Conservation (phyloP, 2,329 filamentous ascomycete genomes). For the Penicillium sp. region DNA sequence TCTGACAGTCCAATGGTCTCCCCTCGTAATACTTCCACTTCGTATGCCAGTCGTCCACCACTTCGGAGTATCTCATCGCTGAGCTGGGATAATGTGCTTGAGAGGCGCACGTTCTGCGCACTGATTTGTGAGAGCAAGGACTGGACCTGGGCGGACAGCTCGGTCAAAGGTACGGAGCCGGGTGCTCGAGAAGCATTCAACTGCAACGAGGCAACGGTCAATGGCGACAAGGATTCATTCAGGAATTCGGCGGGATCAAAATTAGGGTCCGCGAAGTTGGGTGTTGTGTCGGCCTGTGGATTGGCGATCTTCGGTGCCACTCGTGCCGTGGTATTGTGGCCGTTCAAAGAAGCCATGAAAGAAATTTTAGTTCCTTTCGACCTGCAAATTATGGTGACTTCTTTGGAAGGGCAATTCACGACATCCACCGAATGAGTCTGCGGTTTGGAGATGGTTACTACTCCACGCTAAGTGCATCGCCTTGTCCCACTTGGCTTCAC, state of each 20-base stretch:
- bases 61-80: conserved; percentile 94
- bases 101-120: conserved; percentile 80
- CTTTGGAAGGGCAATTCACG: background rate
- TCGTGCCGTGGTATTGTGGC: conserved; percentile 22
- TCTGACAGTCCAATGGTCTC: conserved; percentile 81
- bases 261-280: conserved; percentile 69
- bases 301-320: conserved; percentile 25
- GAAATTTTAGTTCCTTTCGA: background rate
- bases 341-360: conserved; percentile 15
- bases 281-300: conserved; percentile 45
- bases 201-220: conserved; percentile 52
- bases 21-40: conserved; percentile 89
- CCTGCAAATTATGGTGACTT: background rate
- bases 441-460: background rate
- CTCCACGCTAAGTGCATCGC: background rate
- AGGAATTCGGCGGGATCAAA: conserved; percentile 87
- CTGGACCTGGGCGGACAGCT: conserved; percentile 78
- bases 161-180: conserved; percentile 62
- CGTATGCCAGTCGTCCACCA: conserved; percentile 83
- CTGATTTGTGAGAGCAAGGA: conserved; percentile 82
- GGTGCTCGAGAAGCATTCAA: conserved; percentile 40
- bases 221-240: conserved; percentile 71
- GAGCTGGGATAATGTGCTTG: conserved; percentile 76
- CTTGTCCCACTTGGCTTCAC: background rate
- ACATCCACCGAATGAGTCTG: background rate